A percentile compares a stretch with the other conserved stretches of the same genome.
phyloP scores from a whole-genome alignment of 495 filamentous ascomycete species.

The Cenococcum geophilum region DNA sequence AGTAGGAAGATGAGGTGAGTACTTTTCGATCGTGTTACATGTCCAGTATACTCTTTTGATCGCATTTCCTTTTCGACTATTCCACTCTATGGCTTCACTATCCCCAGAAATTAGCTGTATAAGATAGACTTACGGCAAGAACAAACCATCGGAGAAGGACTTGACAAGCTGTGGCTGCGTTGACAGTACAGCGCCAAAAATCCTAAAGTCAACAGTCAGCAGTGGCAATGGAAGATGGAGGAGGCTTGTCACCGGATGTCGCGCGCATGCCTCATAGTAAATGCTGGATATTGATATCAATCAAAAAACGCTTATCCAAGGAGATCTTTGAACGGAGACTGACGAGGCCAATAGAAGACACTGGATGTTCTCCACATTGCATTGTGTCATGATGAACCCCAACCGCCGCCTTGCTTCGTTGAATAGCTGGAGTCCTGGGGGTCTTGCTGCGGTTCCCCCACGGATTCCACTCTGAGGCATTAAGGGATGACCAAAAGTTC shows the following conservation, averaged over 20 bases:
- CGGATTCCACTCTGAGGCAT: constrained; percentile 45
- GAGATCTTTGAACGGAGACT: constrained; percentile 19
- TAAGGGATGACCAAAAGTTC: constrained; percentile 43
- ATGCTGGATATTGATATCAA: constrained; percentile 36
- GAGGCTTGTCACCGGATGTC: constrained; percentile 42
- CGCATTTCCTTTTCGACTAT: constrained; percentile 44
- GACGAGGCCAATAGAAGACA: constrained; percentile 50
- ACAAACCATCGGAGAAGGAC: constrained; percentile 47
- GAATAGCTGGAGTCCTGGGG: constrained; percentile 54
- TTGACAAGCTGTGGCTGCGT: constrained; percentile 50
- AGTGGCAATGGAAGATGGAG: neutral
- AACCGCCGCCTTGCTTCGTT: constrained; percentile 55
- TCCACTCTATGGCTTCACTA: constrained; percentile 46
- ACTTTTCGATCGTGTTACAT: constrained; percentile 55
- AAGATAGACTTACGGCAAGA: neutral
- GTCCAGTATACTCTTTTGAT: constrained; percentile 55
- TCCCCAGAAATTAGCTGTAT: constrained; percentile 4
- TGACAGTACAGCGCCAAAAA: constrained; percentile 52
- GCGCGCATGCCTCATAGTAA: constrained; percentile 48
- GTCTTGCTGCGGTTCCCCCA: constrained; percentile 44
- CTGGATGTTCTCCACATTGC: constrained; percentile 53
- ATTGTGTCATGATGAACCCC: constrained; percentile 51
- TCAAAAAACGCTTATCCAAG: neutral
- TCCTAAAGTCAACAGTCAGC: constrained; percentile 39
- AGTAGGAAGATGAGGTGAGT: constrained; percentile 12